Base-by-base conservation (phyloP, 306 rosid species). In the Begonia masoniana region DNA sequence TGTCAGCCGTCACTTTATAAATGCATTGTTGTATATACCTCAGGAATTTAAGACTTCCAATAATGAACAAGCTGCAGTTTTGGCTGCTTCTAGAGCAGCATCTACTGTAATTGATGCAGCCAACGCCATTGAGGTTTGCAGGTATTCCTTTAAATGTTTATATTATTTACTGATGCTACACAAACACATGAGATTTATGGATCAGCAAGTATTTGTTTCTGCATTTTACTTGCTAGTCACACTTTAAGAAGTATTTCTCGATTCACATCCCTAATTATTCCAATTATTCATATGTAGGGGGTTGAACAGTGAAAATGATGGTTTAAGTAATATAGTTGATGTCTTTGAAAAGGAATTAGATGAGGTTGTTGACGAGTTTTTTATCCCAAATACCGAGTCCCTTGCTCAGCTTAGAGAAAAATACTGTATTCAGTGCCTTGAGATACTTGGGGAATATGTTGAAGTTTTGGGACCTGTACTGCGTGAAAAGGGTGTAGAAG, bases 391-490 rank as follows among this genome's bases (percentile, higher is more conserved):
- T 64, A 64, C 59, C 2, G 84, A 78, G 39, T 69, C 87, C 50
- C 95, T 86, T 55, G 79, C 96, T 41, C 71, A 74, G 69, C 63
- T 81, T 67, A 81, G 96, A 63, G 96, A 92, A 79, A 86, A 83
- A 68, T 86, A 74, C 59, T 92, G 99, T 78, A 81, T 92, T 63
- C 99, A 87, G 69, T 92, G 99, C 62, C 96, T 92, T 46, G 93
- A 80, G 73, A 74, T 66, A 53, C 96, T 92, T 56, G 99, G 99
- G 60, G 96, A 83, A 58, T 92, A 92, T 74, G 96, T 92, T 16
- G 99, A 92, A 70, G 99, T 83, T 68, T 96, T 92, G 70, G 96
- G 96, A 16, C 99, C 99, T 62, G 99, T 92, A 58, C 72, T 92
- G 66, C 96, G 82, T 19, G 96, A 92, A 59, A 92, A 92, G 60